A percentile compares a stretch with the other conserved stretches of the same genome.
These are phyloP conservation scores for Amanita jacksonii DNA, from an alignment of 768 basidiomycete genomes.

Conservation along the genomic window DNA sequence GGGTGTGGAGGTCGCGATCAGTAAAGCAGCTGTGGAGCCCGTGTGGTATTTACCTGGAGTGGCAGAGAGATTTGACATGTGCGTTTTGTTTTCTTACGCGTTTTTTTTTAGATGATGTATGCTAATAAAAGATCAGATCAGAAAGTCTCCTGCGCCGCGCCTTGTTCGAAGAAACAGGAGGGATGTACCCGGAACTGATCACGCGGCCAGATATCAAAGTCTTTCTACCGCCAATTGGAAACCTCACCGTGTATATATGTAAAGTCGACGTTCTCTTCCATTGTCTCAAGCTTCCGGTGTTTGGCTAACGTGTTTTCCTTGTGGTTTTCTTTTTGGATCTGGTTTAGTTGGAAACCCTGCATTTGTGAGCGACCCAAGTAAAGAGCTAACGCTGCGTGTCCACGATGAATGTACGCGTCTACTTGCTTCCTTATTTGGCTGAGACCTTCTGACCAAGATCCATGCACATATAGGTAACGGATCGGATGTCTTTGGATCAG, in stretches of 20 bases:
- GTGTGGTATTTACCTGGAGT: slow-evolving; percentile 95
- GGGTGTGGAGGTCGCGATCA: slow-evolving; percentile 82
- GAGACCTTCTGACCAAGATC: background rate
- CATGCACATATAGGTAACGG: slow-evolving; percentile 64
- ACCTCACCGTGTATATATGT: slow-evolving; percentile 89
- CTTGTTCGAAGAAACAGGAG: slow-evolving; percentile 92
- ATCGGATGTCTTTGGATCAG: slow-evolving; percentile 92
- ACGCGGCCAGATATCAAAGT: slow-evolving; percentile 93
- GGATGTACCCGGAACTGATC: slow-evolving; percentile 93
- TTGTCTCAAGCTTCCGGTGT: background rate
- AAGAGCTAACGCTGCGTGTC: slow-evolving; percentile 79
- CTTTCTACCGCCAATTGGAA: slow-evolving; percentile 92
- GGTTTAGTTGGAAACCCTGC: slow-evolving; percentile 71
- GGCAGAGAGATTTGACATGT: slow-evolving; percentile 92
- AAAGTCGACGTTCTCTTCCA: slow-evolving; percentile 12
- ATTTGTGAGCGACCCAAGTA: slow-evolving; percentile 62
- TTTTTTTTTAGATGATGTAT: background rate
- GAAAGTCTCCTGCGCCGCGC: slow-evolving; percentile 82
- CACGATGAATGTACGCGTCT: slow-evolving; percentile 78
- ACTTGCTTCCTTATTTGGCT: background rate
- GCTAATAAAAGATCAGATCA: slow-evolving; percentile 35
- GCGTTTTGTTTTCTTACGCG: slow-evolving; percentile 29
- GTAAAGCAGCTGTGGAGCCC: slow-evolving; percentile 93
- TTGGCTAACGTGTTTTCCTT: background rate
- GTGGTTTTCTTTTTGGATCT: background rate